Evolutionary conservation across 2,329 filamentous ascomycete genomes (phyloP), one percentile per base, ranked within the genome.

Genomic region (Epicoccum sorghinum): DNA sequence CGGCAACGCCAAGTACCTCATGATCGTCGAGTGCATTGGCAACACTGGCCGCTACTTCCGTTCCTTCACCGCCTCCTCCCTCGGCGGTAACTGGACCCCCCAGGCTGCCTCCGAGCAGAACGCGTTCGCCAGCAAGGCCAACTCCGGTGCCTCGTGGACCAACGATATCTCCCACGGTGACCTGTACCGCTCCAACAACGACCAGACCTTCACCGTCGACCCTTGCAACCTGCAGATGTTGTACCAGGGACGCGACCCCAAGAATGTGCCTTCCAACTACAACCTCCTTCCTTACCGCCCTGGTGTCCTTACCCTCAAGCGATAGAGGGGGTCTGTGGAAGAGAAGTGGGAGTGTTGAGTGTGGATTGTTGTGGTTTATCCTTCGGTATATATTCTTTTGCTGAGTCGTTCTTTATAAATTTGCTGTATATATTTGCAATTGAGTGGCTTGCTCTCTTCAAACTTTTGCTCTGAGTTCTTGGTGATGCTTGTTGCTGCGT

Each of bases 121-220:
- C n/a, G 85, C 86, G 0, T 89, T 89, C 55, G 86, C 86, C n/a
- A 84, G 86, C 62, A 86, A 86, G 75, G 83, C 80, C 25, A 89
- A 88, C 74, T 86, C 80, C 44, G 86, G 83, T 33, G 84, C 84
- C 1, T 79, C 79, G 14, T 89, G 86, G 86, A 87, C 85, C 41
- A 83, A 87, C 68, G 84, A 87, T 55, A 87, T 89, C 67, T 86
- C 82, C 66, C 85, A 88, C 64, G 86, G 86, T 32, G 86, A 89
- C 57, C 68, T 88, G 36, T 65, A 88, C 52, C 80, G 86, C 54
- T 77, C 58, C 52, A 82, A 78, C 62, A 67, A 80, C 2, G 86
- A 89, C 62, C 81, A 89, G 76, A 89, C 84, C 1, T 81, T 86
- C 74, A 80, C 82, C 0, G 68, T 89, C 53, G 83, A 88, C 63